A percentile compares a stretch with the other conserved stretches of the same genome.
phyloP scores from a whole-genome alignment of 2,329 filamentous ascomycete genomes.

The Camillea tinctor region DNA sequence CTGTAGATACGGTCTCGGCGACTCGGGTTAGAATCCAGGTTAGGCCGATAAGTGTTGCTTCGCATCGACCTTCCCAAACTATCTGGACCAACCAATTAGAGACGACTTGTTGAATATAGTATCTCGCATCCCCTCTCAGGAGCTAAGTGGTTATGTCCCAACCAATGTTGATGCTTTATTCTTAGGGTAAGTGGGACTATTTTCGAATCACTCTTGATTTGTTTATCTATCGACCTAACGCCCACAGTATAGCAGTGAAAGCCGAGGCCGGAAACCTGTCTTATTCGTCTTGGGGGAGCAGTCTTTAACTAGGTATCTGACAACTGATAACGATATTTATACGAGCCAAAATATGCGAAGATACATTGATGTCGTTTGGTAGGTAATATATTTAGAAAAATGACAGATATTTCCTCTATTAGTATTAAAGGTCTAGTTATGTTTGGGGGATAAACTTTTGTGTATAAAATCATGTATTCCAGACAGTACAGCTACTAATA shows the following conservation, averaged over 20 bases:
- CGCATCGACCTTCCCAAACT: not conserved
- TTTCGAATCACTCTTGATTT: not conserved
- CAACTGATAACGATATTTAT: no score
- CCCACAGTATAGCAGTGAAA: not conserved
- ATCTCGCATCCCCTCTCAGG: not conserved
- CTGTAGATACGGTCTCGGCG: not conserved
- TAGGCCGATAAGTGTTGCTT: not conserved
- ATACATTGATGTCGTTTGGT: no score
- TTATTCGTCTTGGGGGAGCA: no score
- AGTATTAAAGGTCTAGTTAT: no score
- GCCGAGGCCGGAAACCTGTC: not conserved
- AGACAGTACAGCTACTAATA: no score
- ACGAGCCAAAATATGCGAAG: no score
- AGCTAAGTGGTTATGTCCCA: not conserved
- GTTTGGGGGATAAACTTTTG: no score
- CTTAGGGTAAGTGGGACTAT: not conserved
- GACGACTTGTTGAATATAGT: not conserved
- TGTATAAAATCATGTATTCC: no score
- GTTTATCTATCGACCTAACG: not conserved
- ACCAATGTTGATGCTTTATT: not conserved
- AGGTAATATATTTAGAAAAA: no score
- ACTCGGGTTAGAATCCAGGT: not conserved
- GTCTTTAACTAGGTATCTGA: no score
- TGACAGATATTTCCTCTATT: no score
- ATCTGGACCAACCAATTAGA: not conserved